These are phyloP conservation scores for Austroboletus rostrupii DNA, from an alignment of 1,284 basidiomycete species.

Conservation along the genomic window DNA sequence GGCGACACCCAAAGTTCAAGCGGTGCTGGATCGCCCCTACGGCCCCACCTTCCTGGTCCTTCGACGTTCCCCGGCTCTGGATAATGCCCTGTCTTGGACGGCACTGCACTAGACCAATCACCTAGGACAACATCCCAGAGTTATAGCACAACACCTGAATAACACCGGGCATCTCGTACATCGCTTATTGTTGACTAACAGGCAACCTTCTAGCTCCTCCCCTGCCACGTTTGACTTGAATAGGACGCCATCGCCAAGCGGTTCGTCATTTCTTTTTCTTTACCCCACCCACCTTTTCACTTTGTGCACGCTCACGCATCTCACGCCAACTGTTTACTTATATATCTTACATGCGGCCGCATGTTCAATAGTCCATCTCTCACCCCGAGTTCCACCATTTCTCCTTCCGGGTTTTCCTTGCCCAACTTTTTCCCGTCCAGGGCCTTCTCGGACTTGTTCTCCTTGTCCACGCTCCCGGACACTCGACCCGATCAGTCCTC, in stretches of 20 bases:
- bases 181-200: slow-evolving; percentile 23
- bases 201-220: not conserved
- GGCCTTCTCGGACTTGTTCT: slow-evolving; percentile 10
- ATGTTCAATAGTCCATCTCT: slow-evolving; percentile 23
- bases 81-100: slow-evolving; percentile 5
- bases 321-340: slow-evolving; percentile 20
- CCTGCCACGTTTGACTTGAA: slow-evolving; percentile 2
- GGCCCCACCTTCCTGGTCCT: slow-evolving; percentile 1
- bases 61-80: slow-evolving; percentile 1
- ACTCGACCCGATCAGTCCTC: slow-evolving; percentile 8
- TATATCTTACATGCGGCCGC: slow-evolving; percentile 28
- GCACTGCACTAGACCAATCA: slow-evolving; percentile 14
- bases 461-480: slow-evolving; percentile 18
- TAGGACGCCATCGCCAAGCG: slow-evolving; percentile 9
- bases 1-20: slow-evolving; percentile 9
- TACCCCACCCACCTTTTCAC: slow-evolving; percentile 12
- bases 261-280: slow-evolving; percentile 11
- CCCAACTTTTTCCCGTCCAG: slow-evolving; percentile 6
- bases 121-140: slow-evolving; percentile 3
- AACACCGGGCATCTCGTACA: slow-evolving; percentile 18
- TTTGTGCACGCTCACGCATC: slow-evolving; percentile 19
- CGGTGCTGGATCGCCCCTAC: slow-evolving; percentile 17
- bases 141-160: slow-evolving; percentile 3
- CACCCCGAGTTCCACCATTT: slow-evolving; percentile 15
- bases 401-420: slow-evolving; percentile 7